A percentile compares a stretch with the other conserved stretches of the same genome.
Evolutionary conservation across 805 yeast genomes (phyloP).

Genomic region (Candida krabiensis): DNA sequence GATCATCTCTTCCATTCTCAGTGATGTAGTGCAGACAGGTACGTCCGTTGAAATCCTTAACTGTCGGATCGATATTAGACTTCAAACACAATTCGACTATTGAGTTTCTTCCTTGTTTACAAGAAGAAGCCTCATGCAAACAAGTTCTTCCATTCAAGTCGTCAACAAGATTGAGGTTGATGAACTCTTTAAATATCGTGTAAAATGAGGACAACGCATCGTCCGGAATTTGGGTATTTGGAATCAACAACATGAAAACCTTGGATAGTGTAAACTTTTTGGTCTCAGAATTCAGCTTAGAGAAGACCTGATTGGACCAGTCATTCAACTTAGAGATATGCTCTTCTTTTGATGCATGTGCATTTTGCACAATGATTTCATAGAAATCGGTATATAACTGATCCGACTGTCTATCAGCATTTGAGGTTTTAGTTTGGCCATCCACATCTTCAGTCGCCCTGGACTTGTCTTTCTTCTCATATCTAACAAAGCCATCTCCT

Average conservation of each 20-base stretch:
- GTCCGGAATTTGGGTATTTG: slow-evolving; percentile 66
- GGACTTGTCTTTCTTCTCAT: slow-evolving; percentile 17
- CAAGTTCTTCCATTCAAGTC: slow-evolving; percentile 74
- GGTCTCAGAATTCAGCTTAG: slow-evolving; percentile 40
- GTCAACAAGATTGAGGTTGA: slow-evolving; percentile 65
- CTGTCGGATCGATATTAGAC: slow-evolving; percentile 26
- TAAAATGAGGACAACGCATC: slow-evolving; percentile 51
- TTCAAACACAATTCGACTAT: slow-evolving; percentile 28
- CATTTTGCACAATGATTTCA: slow-evolving; percentile 34
- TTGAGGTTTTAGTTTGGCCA: neutral
- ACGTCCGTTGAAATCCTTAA: slow-evolving; percentile 69
- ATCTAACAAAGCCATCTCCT: slow-evolving; percentile 33
- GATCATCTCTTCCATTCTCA: slow-evolving; percentile 49
- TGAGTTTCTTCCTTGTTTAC: slow-evolving; percentile 26
- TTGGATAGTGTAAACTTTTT: slow-evolving; percentile 57
- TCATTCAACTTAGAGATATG: slow-evolving; percentile 30
- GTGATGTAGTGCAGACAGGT: slow-evolving; percentile 88
- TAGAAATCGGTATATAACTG: slow-evolving; percentile 70
- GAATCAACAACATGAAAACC: slow-evolving; percentile 68
- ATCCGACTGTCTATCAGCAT: slow-evolving; percentile 46
- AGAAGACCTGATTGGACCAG: slow-evolving; percentile 45
- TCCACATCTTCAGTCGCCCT: slow-evolving; percentile 3
- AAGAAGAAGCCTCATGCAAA: slow-evolving; percentile 63
- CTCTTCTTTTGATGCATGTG: slow-evolving; percentile 37
- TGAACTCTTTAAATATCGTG: slow-evolving; percentile 47